Evolutionary conservation across 345 rosid genomes (phyloP).

Genomic region (Eucalyptus lansdowneana): DNA sequence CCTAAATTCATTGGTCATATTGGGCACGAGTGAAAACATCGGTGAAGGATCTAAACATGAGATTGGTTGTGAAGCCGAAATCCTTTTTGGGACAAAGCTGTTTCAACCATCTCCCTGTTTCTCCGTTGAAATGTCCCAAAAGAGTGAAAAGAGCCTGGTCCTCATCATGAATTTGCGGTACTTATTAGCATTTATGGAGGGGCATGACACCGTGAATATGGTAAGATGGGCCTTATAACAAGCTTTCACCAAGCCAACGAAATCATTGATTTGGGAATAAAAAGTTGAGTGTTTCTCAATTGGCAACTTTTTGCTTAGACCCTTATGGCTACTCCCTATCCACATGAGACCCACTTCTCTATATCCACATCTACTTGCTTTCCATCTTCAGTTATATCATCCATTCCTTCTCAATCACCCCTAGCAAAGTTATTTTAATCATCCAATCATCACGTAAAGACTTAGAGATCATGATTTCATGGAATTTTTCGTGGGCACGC

Average conservation of each 20-base stretch:
- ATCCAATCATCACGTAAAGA: not conserved
- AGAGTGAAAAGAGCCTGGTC: not conserved
- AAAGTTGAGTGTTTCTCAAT: not conserved
- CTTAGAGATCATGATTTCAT: not conserved
- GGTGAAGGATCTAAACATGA: not conserved
- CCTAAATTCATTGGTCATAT: not conserved
- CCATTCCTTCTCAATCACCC: not conserved
- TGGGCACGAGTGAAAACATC: not conserved
- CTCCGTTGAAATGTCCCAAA: not conserved
- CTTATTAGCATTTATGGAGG: not conserved
- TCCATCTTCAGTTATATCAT: not conserved
- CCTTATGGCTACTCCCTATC: not conserved
- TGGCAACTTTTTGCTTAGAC: not conserved
- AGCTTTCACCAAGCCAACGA: not conserved
- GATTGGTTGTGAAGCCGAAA: not conserved
- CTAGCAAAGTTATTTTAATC: not conserved
- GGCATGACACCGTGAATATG: not conserved
- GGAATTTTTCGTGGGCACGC: not conserved
- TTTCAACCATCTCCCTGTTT: not conserved
- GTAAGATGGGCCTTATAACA: not conserved
- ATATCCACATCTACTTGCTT: not conserved
- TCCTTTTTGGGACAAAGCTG: not conserved
- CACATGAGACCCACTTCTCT: not conserved
- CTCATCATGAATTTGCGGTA: not conserved
- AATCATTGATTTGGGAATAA: not conserved